phyloP scores from a whole-genome alignment of 176 grass and related monocot species.

The Juncus effusus region DNA sequence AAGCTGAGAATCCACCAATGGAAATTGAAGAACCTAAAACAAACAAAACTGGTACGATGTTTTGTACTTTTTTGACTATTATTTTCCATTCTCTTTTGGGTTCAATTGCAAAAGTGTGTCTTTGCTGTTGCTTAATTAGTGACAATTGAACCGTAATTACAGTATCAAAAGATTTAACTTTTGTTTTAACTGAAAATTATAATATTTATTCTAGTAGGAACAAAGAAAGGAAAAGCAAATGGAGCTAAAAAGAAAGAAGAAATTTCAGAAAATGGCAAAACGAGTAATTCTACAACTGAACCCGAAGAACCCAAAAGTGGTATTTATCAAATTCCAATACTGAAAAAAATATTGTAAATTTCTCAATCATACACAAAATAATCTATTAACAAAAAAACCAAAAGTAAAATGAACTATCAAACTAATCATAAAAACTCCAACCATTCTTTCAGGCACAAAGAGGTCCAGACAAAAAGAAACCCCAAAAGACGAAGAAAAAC shows the following conservation, averaged over 20 bases:
- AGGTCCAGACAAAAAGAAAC: slow-evolving; percentile 15
- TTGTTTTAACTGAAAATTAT: not conserved
- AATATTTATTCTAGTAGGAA: not conserved
- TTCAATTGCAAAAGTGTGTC: not conserved
- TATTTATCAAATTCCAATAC: too few species aligned
- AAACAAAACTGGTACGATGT: slow-evolving; percentile 18
- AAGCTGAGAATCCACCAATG: slow-evolving; percentile 11
- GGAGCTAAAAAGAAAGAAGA: not conserved
- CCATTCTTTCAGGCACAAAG: slow-evolving; percentile 21
- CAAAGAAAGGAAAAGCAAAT: too few species aligned
- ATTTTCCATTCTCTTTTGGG: not conserved
- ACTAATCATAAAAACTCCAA: not conserved
- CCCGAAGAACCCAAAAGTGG: not conserved
- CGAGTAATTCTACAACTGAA: not conserved
- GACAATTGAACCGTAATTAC: not conserved
- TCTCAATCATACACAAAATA: not conserved
- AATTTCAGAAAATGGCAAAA: slow-evolving; percentile 18
- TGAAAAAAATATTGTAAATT: not conserved
- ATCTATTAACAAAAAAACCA: not conserved
- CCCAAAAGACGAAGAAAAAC: slow-evolving; percentile 22
- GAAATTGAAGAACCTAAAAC: slow-evolving; percentile 12
- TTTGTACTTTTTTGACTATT: not conserved
- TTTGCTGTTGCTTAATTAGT: not conserved
- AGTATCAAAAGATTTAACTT: not conserved
- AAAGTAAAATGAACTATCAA: not conserved